Evolutionary conservation across 441 rosid species (phyloP), one percentile per base, ranked within the genome.

Genomic region (Corymbia calophylla): DNA sequence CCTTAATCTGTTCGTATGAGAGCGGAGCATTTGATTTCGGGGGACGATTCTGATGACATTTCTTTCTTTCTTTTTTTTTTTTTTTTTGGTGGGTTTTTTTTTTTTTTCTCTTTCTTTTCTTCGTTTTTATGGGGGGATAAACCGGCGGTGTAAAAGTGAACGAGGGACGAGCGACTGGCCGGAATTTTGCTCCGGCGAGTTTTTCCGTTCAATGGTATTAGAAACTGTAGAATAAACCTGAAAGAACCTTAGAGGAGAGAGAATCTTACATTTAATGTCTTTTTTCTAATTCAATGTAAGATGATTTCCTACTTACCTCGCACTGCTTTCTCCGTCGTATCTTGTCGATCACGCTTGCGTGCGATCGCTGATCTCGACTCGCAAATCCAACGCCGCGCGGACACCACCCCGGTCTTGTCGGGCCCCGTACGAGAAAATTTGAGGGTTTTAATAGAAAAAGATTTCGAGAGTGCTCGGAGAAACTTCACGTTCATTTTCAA

Each of bases 1-100:
- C 31, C 87, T 96, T 91, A 95, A 96, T 86, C 95, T 96, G 39
- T 96, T 95, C 88, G 93, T 93, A 89, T 96, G 87, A 93, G 64
- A 62, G 47, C 53, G 25, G 56, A 12, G 54, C 60, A 86, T 18
- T 18, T 14, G n/a, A 86, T n/a, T 3, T 31, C 18, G 88, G 68
- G 68, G 55, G 64, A 39, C 49, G 68, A 47, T 31, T 54, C n/a
- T 53, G 68, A 35, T 53, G 68, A 35, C 58, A 86, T 53, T 21
- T 53, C 12, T 1, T 16, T 14, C 53, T 6, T 19, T 11, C n/a
- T n/a, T n/a, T n/a, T n/a, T 9, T 86, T 21, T 6, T 0, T 17
- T 86, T 31, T 16, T 31, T 3, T 5, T n/a, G 29, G 31, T 31
- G 19, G 19, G 9, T 16, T 68, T 16, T 68, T 5, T 19, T 35